Base-by-base conservation (phyloP, 129 eudicot species). In the Solidago caesia region DNA sequence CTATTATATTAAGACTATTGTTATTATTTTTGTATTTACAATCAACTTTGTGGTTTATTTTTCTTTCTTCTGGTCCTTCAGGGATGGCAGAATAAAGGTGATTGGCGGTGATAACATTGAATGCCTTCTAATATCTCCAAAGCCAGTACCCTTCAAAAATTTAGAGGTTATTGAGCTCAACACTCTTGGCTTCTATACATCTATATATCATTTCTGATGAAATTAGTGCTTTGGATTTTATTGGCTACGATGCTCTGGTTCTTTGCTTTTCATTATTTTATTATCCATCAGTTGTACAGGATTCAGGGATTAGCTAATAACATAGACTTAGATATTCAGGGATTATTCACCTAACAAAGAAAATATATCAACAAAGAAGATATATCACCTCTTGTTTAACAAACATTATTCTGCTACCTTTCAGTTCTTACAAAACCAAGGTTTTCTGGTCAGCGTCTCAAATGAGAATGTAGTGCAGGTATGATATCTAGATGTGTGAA, bases 371-470 rank as follows among this genome's bases (percentile, higher is more conserved):
- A 70, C 15, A 69, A 39, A 4, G 64, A 71, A 62, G 58, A 12
- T 16, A 77, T 10, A 33, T 43, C 44, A 57, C 14, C 26, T 60
- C 62, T 21, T 69, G 66, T 56, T 64, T 79, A 63, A 79, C 79
- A 29, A 16, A 65, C 53, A 66, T 56, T 79, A 21, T 57, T 72
- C 71, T 83, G 57, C 75, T 68, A 72, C 74, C 68, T 71, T 75
- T 44, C 94, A 92, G 98, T 92, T 92, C 82, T 70, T 92, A 75
- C 82, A 87, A 68, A 92, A 92, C 82, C 96, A 87, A 84, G 98
- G 98, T 26, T 84, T 85, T 81, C 84, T 92, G 45, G 96, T 86
- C 71, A 84, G 94, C 67, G 78, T 92, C 80, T 85, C 98, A 75
- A 87, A 82, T 74, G 92, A 87, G 76, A 89, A 92, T 79, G 88